Base-by-base conservation (phyloP, 2,329 filamentous ascomycete genomes). In the Penicillium sp. region DNA sequence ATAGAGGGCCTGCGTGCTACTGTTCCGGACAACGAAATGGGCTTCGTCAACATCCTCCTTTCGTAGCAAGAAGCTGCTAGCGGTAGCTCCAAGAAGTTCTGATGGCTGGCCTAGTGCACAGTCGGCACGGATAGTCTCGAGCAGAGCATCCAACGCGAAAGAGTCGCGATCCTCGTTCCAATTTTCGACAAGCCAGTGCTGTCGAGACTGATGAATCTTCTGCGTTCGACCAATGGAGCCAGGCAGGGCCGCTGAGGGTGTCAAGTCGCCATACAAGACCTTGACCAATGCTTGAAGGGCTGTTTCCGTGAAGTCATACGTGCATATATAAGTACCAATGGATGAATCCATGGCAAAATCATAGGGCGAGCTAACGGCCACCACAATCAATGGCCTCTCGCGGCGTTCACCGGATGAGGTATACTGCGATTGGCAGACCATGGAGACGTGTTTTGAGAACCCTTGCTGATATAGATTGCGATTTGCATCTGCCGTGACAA, bases 301-400 rank as follows among this genome's bases (percentile, higher is more conserved):
- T 8, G 90, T 93, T 67, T 97, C 93, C 0, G 93, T 97, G 69
- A 96, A 97, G 76, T 97, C 93, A 73, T 95, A 97, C 0, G 93
- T 96, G 78, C 93, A 97, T 41, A 97, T 84, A 68, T 97, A 97
- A 1, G 93, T 96, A 6, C 90, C 90, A 41, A 97, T 93, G 0
- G 87, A 87, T 63, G 89, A 89, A 69, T 97, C 93, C 84, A 93
- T 92, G 45, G 91, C 92, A 72, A 97, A 97, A 73, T 97, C 93
- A 73, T 97, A 97, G 0, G 93, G 93, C 0, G 93, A 97, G 75
- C 92, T 96, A 65, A 96, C 93, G 0, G 93, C 90, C 8, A 97
- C 89, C 4, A 97, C 93, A 25, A 97, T 87, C 38, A 97, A 78
- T 1, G 93, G 90, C 75, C 96, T 97, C 73, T 94, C 82, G 10